phyloP scores from a whole-genome alignment of 1,139 yeast genomes.

The Candida anutae region DNA sequence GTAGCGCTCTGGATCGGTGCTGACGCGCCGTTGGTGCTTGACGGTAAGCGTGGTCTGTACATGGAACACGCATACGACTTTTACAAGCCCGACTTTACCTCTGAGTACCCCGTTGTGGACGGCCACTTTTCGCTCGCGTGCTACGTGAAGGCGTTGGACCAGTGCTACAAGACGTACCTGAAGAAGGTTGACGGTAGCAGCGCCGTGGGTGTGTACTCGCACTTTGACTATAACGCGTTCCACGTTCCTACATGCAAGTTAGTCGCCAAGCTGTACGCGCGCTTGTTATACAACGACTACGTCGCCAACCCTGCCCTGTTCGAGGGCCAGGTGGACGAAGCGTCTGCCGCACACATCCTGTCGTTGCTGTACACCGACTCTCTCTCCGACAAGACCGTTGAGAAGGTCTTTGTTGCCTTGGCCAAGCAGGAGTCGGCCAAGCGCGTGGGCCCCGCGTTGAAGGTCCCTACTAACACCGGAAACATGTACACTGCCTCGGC shows the following conservation, averaged over 20 bases:
- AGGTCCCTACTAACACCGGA: conserved; percentile 94
- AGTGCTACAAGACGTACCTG: conserved; percentile 77
- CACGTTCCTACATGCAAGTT: conserved; percentile 98
- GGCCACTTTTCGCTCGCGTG: conserved; percentile 94
- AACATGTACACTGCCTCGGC: conserved; percentile 97
- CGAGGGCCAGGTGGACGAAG: conserved; percentile 42
- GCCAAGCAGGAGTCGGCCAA: conserved; percentile 65
- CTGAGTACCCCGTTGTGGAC: conserved; percentile 96
- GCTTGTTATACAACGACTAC: conserved; percentile 86
- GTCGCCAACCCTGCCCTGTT: conserved; percentile 55
- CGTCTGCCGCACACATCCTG: conserved; percentile 50
- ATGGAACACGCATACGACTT: conserved; percentile 97
- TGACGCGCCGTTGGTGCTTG: conserved; percentile 94
- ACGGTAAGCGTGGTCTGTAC: conserved; percentile 78
- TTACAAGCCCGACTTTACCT: conserved; percentile 94
- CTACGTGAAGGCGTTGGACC: conserved; percentile 89
- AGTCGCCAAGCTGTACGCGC: conserved; percentile 87
- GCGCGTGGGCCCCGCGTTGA: conserved; percentile 74
- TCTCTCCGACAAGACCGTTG: conserved; percentile 70
- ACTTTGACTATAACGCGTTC: conserved; percentile 93
- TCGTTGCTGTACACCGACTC: conserved; percentile 68
- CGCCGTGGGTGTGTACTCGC: conserved; percentile 57
- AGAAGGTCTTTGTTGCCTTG: conserved; percentile 74
- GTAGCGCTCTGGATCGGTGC: conserved; percentile 95
- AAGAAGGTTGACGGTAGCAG: conserved; percentile 39